Evolutionary conservation across 139 green algal species (phyloP), one percentile per base, ranked within the genome.

Genomic region (Pedinophyceae sp.): DNA sequence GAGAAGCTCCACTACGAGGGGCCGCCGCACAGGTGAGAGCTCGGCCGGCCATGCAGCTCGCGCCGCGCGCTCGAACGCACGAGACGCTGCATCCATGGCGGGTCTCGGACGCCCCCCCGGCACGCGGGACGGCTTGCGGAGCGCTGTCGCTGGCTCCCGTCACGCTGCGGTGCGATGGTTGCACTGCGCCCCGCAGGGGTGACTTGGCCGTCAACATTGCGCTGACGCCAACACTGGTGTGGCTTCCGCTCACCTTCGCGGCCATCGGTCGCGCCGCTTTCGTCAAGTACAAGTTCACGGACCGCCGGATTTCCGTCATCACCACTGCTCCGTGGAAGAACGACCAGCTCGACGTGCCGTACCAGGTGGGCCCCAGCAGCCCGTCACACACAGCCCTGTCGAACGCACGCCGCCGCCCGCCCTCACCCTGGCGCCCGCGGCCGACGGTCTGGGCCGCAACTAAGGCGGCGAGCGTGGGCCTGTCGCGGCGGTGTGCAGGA

Each of bases 251-350:
- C 17, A 87, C 80, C 2, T 46, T 82, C 47, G 83, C 80, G 2
- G 66, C 83, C 4, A 30, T 92, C 2, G 67, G 70, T 2, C 73
- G 86, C n/a, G 61, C 48, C 23, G 66, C 70, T 1, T 94, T 93
- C 55, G 76, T 94, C n/a, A 81, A 82, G 40, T 94, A 92, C 73
- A 62, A 64, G 20, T 84, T 94, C 66, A 93, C 82, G 5, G 75
- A 93, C 73, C 78, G 74, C 59, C 76, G 86, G 28, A 50, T 94
- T 19, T 76, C 60, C 17, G 76, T 86, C 19, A 72, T 60, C 15
- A 93, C 82, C 7, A 76, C 52, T 4, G 84, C 85, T 19, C 85
- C 85, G 6, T 93, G 84, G 84, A 81, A 90, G 58, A 84, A 73
- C 84, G 65, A 72, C 54, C 24, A 34, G 18, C 2, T 40, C 46